Evolutionary conservation across 2,329 filamentous ascomycete genomes (phyloP).

Genomic region (Ophiocordyceps unilateralis): DNA sequence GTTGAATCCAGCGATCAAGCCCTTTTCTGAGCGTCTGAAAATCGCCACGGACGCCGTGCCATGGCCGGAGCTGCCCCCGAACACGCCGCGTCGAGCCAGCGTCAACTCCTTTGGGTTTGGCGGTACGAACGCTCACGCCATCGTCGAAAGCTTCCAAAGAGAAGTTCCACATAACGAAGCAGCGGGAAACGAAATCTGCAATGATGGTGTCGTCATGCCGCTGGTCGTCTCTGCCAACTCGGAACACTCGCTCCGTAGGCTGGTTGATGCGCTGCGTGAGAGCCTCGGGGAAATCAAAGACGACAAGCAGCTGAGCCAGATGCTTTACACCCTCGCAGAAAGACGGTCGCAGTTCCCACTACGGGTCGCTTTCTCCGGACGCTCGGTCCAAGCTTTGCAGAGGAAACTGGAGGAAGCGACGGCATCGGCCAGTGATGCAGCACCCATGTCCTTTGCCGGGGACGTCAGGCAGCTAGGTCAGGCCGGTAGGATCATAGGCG

Average conservation of each 20-base stretch:
- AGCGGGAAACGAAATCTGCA: too few relatives aligned
- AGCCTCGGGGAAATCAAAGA: background rate
- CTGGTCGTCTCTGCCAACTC: background rate
- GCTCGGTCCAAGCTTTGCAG: background rate
- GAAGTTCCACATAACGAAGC: background rate
- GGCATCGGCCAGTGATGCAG: background rate
- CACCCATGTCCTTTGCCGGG: background rate
- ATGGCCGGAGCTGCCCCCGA: conserved; percentile 7
- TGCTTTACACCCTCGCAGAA: background rate
- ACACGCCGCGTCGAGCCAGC: conserved; percentile 18
- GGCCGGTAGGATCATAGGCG: background rate
- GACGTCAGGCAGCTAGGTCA: background rate
- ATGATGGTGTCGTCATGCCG: background rate
- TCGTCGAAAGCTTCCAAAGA: conserved; percentile 10
- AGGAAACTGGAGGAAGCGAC: background rate
- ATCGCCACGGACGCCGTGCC: conserved; percentile 6
- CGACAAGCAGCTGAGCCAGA: background rate
- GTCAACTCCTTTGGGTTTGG: conserved; percentile 33
- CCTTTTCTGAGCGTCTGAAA: conserved; percentile 8
- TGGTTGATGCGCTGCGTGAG: background rate
- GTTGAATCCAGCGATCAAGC: conserved; percentile 11
- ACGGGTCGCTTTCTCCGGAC: background rate
- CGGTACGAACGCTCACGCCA: conserved; percentile 28
- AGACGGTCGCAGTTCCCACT: background rate
- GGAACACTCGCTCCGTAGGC: background rate